A percentile compares a stretch with the other conserved stretches of the same genome.
These are phyloP conservation scores for Nectriaceae sp. DNA, from an alignment of 2,329 filamentous ascomycete species.

Conservation along the genomic window DNA sequence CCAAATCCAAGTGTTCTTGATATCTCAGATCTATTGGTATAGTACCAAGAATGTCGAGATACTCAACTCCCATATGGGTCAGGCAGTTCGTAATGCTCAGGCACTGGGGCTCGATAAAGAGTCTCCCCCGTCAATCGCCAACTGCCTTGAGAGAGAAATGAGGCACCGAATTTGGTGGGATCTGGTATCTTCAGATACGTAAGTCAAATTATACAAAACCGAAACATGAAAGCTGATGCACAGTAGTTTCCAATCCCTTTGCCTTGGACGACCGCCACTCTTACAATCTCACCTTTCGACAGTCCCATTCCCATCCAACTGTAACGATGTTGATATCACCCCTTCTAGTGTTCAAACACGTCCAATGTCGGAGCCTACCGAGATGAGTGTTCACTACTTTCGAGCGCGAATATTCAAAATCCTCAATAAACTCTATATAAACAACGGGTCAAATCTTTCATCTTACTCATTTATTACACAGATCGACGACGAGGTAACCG, in stretches of 20 bases:
- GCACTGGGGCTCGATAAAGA: background rate
- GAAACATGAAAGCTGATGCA: background rate
- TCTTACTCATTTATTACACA: background rate
- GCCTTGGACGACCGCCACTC: background rate
- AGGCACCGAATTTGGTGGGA: conserved; percentile 1
- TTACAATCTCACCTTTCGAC: background rate
- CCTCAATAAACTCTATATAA: background rate
- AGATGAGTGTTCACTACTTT: background rate
- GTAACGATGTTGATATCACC: background rate
- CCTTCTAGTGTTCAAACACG: background rate
- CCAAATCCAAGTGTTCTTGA: conserved; percentile 1
- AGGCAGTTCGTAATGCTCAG: background rate
- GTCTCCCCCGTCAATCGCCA: background rate
- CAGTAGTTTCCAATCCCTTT: background rate
- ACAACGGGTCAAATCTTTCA: background rate
- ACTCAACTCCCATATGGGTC: background rate
- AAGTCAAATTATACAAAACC: background rate
- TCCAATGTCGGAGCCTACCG: background rate
- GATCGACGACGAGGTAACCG: background rate
- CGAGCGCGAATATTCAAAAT: background rate
- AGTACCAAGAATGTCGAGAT: background rate
- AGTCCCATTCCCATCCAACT: background rate
- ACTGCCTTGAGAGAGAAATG: background rate
- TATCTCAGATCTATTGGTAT: background rate
- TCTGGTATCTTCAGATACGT: background rate